phyloP scores from a whole-genome alignment of 768 basidiomycete genomes.

The Suillus lakei region DNA sequence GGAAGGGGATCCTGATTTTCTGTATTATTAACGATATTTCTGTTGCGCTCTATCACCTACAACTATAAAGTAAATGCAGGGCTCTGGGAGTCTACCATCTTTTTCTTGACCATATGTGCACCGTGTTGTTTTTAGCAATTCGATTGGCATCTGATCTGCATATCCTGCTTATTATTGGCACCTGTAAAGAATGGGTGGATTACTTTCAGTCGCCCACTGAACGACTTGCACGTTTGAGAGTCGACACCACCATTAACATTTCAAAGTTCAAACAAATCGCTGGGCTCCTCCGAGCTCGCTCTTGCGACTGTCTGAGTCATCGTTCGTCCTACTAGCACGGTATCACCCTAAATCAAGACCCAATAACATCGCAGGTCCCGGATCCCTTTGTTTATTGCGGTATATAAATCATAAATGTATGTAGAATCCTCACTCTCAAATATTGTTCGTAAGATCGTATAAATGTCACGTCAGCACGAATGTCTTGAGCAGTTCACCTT shows the following conservation, averaged over 20 bases:
- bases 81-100: neutral
- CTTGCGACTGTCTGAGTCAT: neutral
- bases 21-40: slow-evolving; percentile 26
- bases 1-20: slow-evolving; percentile 21
- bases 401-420: neutral
- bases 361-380: neutral
- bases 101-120: neutral
- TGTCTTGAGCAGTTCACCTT: neutral
- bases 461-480: neutral
- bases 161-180: neutral
- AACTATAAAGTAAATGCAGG: neutral
- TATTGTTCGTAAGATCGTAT: neutral
- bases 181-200: neutral
- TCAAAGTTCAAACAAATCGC: neutral
- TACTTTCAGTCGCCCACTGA: neutral
- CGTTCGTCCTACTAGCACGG: neutral
- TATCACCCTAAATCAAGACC: neutral
- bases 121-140: neutral
- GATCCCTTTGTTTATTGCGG: neutral
- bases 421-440: neutral
- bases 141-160: neutral
- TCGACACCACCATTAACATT: neutral
- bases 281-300: neutral
- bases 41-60: slow-evolving; percentile 10
- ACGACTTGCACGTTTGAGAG: neutral